Conservation (phyloP, 2,329 filamentous ascomycete species). For the Fusarium nematophilum region DNA sequence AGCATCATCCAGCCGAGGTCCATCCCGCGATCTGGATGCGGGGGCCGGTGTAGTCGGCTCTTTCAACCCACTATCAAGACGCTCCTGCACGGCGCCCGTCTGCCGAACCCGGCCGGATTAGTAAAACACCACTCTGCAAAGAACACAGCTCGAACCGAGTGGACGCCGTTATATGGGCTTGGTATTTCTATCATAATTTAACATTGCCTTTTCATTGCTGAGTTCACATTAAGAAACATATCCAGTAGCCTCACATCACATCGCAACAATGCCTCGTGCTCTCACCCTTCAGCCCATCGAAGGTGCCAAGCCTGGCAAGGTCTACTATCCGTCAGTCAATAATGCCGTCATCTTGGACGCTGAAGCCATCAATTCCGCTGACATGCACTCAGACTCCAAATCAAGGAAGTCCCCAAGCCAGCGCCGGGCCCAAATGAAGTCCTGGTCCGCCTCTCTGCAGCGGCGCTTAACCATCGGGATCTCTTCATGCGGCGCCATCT, state of each 20-base stretch:
- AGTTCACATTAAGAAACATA: not conserved
- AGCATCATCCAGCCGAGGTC: slow-evolving; percentile 2
- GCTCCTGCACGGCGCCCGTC: too few species aligned
- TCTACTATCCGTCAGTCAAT: slow-evolving; percentile 78
- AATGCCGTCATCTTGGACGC: not conserved
- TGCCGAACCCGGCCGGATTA: not conserved
- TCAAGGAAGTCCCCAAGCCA: slow-evolving; percentile 72
- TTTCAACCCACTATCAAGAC: not conserved
- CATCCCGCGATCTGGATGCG: not conserved
- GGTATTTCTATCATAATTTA: not conserved
- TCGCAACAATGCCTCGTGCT: slow-evolving; percentile 60
- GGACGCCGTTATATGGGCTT: not conserved
- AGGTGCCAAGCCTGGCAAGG: slow-evolving; percentile 82
- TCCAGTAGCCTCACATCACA: not conserved
- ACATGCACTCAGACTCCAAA: slow-evolving; percentile 59
- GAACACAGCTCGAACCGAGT: not conserved
- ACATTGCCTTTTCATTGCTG: not conserved
- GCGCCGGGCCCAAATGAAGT: slow-evolving; percentile 74
- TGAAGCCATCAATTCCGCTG: slow-evolving; percentile 4
- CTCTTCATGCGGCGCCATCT: slow-evolving; percentile 93
- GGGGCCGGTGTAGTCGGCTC: slow-evolving; percentile 2
- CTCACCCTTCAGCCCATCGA: slow-evolving; percentile 76
- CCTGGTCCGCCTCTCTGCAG: slow-evolving; percentile 79
- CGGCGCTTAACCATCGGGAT: slow-evolving; percentile 93
- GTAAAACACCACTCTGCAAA: not conserved